phyloP scores from a whole-genome alignment of 495 filamentous ascomycete species.

The Recurvomyces mirabilis region DNA sequence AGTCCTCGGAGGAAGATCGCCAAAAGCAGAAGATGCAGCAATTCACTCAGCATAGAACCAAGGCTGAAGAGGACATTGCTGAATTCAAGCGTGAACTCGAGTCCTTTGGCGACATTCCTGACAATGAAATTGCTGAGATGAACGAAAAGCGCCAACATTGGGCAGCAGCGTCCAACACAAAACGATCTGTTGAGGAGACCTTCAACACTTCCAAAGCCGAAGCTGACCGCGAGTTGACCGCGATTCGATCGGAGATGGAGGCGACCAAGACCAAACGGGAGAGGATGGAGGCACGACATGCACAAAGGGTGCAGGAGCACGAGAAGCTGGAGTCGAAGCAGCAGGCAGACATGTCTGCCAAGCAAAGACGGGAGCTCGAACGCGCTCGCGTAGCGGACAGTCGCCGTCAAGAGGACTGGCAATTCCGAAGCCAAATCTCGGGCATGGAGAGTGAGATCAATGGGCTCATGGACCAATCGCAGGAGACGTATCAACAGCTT shows the following conservation, averaged over 20 bases:
- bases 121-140: slow-evolving; percentile 52
- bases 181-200: slow-evolving; percentile 47
- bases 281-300: slow-evolving; percentile 61
- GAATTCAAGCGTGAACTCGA: slow-evolving; percentile 54
- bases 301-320: slow-evolving; percentile 67
- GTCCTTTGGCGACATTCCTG: slow-evolving; percentile 54
- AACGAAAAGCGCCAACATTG: slow-evolving; percentile 48
- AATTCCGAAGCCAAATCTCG: slow-evolving; percentile 5
- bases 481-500: slow-evolving; percentile 32
- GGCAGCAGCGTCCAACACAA: slow-evolving; percentile 51
- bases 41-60: slow-evolving; percentile 65
- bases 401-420: slow-evolving; percentile 6
- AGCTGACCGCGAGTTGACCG: slow-evolving; percentile 51
- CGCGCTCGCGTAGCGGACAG: slow-evolving; percentile 11
- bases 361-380: slow-evolving; percentile 18
- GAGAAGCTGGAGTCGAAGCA: slow-evolving; percentile 60
- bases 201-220: slow-evolving; percentile 51
- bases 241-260: slow-evolving; percentile 54
- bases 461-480: background rate
- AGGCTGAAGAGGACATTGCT: slow-evolving; percentile 65
- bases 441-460: slow-evolving; percentile 9
- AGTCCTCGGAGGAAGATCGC: slow-evolving; percentile 71
- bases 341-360: slow-evolving; percentile 13
- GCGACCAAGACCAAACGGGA: slow-evolving; percentile 64
- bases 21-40: slow-evolving; percentile 67